Conservation (phyloP, 139 green algal genomes). For the Haematococcus lacustris region DNA sequence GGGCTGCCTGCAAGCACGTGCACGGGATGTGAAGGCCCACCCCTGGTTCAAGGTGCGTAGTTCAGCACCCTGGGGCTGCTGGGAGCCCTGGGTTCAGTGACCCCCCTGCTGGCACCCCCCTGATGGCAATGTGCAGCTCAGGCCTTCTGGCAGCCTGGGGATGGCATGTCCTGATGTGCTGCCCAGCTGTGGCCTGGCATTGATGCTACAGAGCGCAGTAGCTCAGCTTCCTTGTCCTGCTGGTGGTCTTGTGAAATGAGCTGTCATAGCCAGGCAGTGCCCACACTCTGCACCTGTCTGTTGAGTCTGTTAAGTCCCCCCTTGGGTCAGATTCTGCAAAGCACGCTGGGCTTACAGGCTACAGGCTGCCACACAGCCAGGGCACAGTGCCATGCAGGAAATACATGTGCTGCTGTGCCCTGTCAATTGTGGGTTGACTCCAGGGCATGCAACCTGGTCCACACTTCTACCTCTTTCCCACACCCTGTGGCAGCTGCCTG, state of each 20-base stretch:
- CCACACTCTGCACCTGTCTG: not conserved
- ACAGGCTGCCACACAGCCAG: no score
- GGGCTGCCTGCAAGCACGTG: slow-evolving; percentile 72
- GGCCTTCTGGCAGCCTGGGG: not conserved
- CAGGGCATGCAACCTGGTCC: no score
- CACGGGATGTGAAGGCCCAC: slow-evolving; percentile 81
- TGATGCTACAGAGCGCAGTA: not conserved
- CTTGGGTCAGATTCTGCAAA: no score
- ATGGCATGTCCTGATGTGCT: no score
- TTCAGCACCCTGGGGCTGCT: not conserved
- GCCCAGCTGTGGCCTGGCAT: no score
- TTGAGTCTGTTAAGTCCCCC: not conserved
- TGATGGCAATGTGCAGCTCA: not conserved
- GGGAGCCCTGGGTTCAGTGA: not conserved
- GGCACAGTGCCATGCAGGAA: no score
- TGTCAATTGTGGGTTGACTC: no score
- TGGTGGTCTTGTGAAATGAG: not conserved
- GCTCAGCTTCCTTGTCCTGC: not conserved
- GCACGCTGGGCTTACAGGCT: no score
- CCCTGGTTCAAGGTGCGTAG: slow-evolving; percentile 74
- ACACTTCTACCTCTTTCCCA: no score
- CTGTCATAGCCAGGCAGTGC: not conserved
- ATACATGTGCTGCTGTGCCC: no score
- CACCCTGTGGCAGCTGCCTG: no score
- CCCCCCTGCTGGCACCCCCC: not conserved